Evolutionary conservation across 1,284 basidiomycete genomes (phyloP), one percentile per base, ranked within the genome.

Genomic region (Apiotrichum domesticum): DNA sequence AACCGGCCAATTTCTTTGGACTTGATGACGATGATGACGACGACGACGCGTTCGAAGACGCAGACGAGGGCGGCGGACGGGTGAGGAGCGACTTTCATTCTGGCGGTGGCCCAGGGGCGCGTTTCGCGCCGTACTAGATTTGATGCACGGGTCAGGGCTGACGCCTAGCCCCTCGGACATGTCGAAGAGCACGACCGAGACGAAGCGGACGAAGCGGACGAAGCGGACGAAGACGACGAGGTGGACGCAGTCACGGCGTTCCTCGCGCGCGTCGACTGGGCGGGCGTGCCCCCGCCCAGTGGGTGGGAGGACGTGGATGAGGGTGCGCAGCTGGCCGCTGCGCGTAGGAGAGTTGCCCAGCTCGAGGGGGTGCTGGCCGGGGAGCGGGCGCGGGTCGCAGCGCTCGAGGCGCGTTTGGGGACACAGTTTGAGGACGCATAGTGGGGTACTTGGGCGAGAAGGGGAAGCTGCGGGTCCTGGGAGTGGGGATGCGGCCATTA

Each of bases 261-360:
- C 57, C 86, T 90, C 69, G 84, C 84, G 48, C 87, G 88, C 76
- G 85, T 88, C 54, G 76, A 84, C 69, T 63, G 62, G 62, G 46
- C 55, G n/a, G 46, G 9, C 29, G 53, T 57, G 3, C 52, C 59
- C 9, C 52, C 51, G 34, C 55, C 59, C 3, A 14, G 34, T 13
- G 46, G 37, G 13, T 61, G 59, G 59, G 48, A 45, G 15, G 56
- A 57, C 43, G 52, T 50, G 37, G 33, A 35, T 15, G 14, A 14
- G 14, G 49, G 35, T 48, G 33, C 51, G 43, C 21, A 43, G 9
- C 35, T 57, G 6, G 48, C 46, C 6, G 40, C 34, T 4, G 52
- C 57, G 21, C 39, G 50, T 4, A 34, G 11, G n/a, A 47, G 52
- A 21, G 49, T 58, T 9, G 40, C 40, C n/a, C 40, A 33, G 10